These are phyloP conservation scores for Leptographium radiaticola DNA, from an alignment of 2,329 filamentous ascomycete species.

Conservation along the genomic window DNA sequence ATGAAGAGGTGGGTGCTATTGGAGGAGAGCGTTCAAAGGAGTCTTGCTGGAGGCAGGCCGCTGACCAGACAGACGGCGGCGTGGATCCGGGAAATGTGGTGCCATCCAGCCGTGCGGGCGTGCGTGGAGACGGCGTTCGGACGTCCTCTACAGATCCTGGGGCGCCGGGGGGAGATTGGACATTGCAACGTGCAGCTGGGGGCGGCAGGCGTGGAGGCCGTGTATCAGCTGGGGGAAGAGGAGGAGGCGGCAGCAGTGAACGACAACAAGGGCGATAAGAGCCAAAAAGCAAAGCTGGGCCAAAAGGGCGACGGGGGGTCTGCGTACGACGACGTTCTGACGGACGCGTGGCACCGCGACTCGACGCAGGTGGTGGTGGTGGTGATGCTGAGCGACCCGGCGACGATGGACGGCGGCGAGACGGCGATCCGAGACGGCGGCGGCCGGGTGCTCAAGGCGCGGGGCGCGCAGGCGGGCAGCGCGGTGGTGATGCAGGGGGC, in stretches of 20 bases:
- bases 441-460: neutral
- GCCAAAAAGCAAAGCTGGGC: neutral
- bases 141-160: neutral
- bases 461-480: neutral
- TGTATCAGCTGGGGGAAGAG: neutral
- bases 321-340: neutral
- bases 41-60: neutral
- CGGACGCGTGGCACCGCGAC: constrained; percentile 1
- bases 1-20: neutral
- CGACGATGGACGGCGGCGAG: constrained; percentile 1
- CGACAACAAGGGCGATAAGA: too few relatives aligned
- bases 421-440: neutral
- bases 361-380: constrained; percentile 2
- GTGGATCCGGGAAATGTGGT: constrained; percentile 2
- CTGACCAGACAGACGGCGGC: neutral
- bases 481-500: constrained; percentile 1
- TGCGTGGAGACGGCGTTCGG: neutral
- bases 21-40: neutral
- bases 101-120: neutral
- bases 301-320: neutral
- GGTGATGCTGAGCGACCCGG: constrained; percentile 1
- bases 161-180: neutral
- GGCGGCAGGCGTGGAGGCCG: neutral
- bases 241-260: neutral
- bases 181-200: constrained; percentile 2